Conservation (phyloP, 768 basidiomycete species). For the Tricholoma bakamatsutake region DNA sequence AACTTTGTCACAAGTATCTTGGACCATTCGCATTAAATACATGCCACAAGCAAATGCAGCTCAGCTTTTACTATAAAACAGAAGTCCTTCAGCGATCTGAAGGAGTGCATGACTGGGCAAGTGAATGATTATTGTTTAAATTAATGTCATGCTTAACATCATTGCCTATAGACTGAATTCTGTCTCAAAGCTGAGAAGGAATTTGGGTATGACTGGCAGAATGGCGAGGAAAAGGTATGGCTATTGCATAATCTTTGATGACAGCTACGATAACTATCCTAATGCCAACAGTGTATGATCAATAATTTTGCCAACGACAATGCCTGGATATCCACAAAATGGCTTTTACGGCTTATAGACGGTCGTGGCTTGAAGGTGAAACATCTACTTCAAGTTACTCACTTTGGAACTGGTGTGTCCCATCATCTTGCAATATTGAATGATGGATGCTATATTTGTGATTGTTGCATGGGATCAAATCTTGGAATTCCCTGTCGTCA, state of each 20-base stretch:
- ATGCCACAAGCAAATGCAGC: slow-evolving; percentile 25
- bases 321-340: slow-evolving; percentile 17
- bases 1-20: slow-evolving; percentile 15
- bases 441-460: slow-evolving; percentile 18
- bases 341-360: slow-evolving; percentile 16
- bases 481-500: slow-evolving; percentile 21
- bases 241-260: too few species aligned
- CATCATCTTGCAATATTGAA: slow-evolving; percentile 19
- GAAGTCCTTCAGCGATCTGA: slow-evolving; percentile 20
- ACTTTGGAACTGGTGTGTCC: slow-evolving; percentile 6
- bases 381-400: slow-evolving; percentile 16
- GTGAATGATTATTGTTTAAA: too few species aligned
- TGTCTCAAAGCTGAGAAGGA: slow-evolving; percentile 7
- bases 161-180: neutral
- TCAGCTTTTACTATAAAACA: too few species aligned
- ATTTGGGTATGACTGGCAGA: slow-evolving; percentile 13
- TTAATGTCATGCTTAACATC: too few species aligned
- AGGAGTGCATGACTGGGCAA: slow-evolving; percentile 18
- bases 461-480: slow-evolving; percentile 23
- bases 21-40: slow-evolving; percentile 26
- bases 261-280: neutral
- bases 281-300: slow-evolving; percentile 5
- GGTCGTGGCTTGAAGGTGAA: too few species aligned
- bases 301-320: slow-evolving; percentile 21
- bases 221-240: slow-evolving; percentile 13